These are phyloP conservation scores for Hypoxylon sp. DNA, from an alignment of 2,329 filamentous ascomycete species.

Conservation along the genomic window DNA sequence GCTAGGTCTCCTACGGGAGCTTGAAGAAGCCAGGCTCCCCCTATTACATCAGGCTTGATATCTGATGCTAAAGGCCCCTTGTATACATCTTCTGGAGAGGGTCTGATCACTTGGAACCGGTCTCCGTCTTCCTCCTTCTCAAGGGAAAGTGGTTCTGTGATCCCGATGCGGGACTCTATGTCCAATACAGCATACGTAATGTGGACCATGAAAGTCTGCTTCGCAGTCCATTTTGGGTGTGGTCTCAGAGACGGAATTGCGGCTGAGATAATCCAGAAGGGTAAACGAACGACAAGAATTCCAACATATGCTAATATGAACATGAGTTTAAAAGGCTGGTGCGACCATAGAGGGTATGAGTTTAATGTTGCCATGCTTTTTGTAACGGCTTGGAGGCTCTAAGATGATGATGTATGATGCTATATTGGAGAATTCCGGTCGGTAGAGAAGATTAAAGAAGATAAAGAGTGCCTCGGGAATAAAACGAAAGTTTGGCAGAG, in stretches of 20 bases:
- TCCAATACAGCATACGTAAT: slow-evolving; percentile 26
- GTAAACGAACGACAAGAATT: slow-evolving; percentile 16
- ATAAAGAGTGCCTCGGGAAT: too few relatives aligned
- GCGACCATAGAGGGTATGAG: slow-evolving; percentile 26
- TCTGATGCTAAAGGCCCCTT: slow-evolving; percentile 42
- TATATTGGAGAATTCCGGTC: too few relatives aligned
- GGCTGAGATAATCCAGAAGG: slow-evolving; percentile 24
- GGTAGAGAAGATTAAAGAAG: too few relatives aligned
- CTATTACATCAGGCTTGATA: slow-evolving; percentile 46
- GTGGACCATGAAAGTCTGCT: slow-evolving; percentile 38
- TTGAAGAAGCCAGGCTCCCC: slow-evolving; percentile 51
- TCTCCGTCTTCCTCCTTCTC: slow-evolving; percentile 45
- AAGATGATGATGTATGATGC: too few relatives aligned
- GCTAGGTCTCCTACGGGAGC: slow-evolving; percentile 8
- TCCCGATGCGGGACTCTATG: slow-evolving; percentile 28
- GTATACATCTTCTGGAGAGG: slow-evolving; percentile 42
- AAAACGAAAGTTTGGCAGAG: too few relatives aligned
- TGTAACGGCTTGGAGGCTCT: background rate
- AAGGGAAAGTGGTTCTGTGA: slow-evolving; percentile 38
- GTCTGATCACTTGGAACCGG: slow-evolving; percentile 36
- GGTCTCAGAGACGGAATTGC: slow-evolving; percentile 27
- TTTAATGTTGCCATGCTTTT: slow-evolving; percentile 1
- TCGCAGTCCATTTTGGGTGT: slow-evolving; percentile 34
- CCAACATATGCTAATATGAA: slow-evolving; percentile 29
- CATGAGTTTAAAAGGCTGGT: slow-evolving; percentile 34